phyloP scores from a whole-genome alignment of 805 yeast species.

The Cephaloascus fragrans region DNA sequence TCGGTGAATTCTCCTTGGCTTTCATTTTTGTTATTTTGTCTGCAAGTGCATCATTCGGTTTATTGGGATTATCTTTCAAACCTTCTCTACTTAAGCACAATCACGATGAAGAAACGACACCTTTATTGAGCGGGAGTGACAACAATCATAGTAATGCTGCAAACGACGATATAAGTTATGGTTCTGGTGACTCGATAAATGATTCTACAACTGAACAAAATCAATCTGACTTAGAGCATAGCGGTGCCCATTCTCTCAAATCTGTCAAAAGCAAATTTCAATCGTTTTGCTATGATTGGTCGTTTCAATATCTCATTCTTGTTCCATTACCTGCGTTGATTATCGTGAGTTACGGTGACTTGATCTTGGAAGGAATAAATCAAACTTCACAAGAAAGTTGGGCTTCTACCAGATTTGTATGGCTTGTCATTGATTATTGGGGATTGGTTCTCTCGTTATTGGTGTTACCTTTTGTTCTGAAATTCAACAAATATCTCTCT shows the following conservation, averaged over 20 bases:
- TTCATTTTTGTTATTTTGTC: conserved; percentile 37
- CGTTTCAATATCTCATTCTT: conserved; percentile 55
- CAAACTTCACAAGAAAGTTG: conserved; percentile 66
- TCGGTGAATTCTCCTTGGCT: conserved; percentile 42
- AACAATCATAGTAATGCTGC: conserved; percentile 8
- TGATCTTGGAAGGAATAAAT: conserved; percentile 53
- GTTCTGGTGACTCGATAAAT: not conserved
- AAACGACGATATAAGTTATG: conserved; percentile 1
- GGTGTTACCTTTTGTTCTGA: conserved; percentile 59
- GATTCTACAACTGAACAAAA: conserved; percentile 6
- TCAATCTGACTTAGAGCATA: conserved; percentile 5
- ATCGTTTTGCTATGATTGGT: conserved; percentile 70
- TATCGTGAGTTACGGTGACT: conserved; percentile 43
- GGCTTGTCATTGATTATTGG: conserved; percentile 12
- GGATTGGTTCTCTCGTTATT: conserved; percentile 29
- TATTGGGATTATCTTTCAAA: conserved; percentile 33
- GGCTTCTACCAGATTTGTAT: conserved; percentile 26
- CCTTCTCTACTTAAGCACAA: conserved; percentile 2
- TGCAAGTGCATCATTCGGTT: conserved; percentile 39
- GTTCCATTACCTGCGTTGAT: conserved; percentile 57
- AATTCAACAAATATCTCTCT: conserved; percentile 45
- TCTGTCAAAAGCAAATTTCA: conserved; percentile 16
- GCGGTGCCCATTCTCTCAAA: conserved; percentile 9
- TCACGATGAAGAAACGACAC: conserved; percentile 17
- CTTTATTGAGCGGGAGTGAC: conserved; percentile 14